phyloP scores from a whole-genome alignment of 352 stramenopile genomes.

The Elongisporangium undulatum region DNA sequence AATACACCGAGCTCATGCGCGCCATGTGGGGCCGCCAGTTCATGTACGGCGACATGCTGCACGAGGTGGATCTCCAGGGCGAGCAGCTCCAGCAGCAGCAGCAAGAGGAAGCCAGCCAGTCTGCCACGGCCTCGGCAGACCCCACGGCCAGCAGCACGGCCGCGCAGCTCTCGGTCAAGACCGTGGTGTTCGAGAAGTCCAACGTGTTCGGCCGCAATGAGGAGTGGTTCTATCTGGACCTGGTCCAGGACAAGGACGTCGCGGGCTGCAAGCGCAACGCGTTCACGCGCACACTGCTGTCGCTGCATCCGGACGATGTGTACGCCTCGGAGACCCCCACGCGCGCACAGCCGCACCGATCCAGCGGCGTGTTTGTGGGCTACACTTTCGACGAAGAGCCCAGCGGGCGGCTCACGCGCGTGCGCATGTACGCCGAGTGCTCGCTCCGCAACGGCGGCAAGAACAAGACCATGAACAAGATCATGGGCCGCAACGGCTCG shows the following conservation, averaged over 20 bases:
- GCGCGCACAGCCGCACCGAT: constrained; percentile 18
- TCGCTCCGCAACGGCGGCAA: constrained; percentile 1
- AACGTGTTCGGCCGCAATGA: constrained; percentile 33
- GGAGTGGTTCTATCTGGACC: constrained; percentile 41
- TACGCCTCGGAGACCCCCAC: constrained; percentile 18
- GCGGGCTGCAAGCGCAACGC: constrained; percentile 7
- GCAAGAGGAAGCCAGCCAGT: constrained; percentile 1
- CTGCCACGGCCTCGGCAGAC: constrained; percentile 3
- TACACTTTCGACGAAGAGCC: constrained; percentile 28
- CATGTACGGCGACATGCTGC: constrained; percentile 29
- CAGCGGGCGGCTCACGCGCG: constrained; percentile 17
- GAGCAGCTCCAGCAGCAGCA: constrained; percentile 1
- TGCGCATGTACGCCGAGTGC: constrained; percentile 32
- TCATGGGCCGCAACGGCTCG: neutral
- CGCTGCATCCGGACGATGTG: constrained; percentile 26
- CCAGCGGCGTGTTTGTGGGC: constrained; percentile 17
- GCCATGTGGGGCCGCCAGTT: constrained; percentile 22
- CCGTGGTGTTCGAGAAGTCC: constrained; percentile 24
- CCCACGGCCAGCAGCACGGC: constrained; percentile 10
- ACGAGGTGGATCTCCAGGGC: constrained; percentile 10
- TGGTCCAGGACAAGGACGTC: constrained; percentile 8
- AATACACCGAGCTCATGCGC: constrained; percentile 25
- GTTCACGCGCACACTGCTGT: constrained; percentile 29
- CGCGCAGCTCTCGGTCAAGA: constrained; percentile 29
- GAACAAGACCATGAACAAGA: constrained; percentile 1